Percentiles rank a stretch among this genome's conserved stretches.
Evolutionary conservation across 2,329 filamentous ascomycete genomes (phyloP).

Genomic region (Emmonsiellopsis sp.): DNA sequence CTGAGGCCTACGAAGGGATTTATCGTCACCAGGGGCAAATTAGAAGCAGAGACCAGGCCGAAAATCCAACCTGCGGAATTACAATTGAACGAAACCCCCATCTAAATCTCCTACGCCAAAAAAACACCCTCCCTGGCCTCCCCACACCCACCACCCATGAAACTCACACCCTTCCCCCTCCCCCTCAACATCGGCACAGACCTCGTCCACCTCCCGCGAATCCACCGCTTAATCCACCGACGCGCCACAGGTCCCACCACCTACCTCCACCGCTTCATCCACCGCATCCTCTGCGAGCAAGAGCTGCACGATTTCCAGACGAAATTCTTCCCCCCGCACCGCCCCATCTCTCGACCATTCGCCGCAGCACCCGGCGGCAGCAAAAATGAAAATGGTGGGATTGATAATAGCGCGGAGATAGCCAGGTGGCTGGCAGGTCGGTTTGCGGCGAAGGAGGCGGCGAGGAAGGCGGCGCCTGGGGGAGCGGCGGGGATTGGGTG

Average conservation of each 20-base stretch:
- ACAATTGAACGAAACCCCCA: not conserved
- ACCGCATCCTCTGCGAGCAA: conserved; percentile 31
- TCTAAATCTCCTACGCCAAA: not conserved
- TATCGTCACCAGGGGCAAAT: too few relatives aligned
- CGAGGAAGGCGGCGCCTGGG: conserved; percentile 52
- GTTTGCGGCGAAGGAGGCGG: conserved; percentile 67
- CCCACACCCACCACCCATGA: conserved; percentile 17
- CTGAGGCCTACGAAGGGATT: too few relatives aligned
- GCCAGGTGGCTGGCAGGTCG: conserved; percentile 39
- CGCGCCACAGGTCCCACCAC: conserved; percentile 20
- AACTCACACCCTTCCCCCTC: conserved; percentile 47
- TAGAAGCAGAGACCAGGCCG: too few relatives aligned
- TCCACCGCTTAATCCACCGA: conserved; percentile 48
- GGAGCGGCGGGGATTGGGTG: conserved; percentile 49
- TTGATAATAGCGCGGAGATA: conserved; percentile 20
- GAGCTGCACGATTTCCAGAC: conserved; percentile 33
- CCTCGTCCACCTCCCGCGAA: conserved; percentile 61
- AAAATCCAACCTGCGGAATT: not conserved
- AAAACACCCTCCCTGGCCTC: not conserved
- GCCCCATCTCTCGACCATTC: conserved; percentile 8
- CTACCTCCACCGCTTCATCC: conserved; percentile 27
- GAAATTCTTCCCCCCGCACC: conserved; percentile 24
- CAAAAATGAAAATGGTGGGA: too few relatives aligned
- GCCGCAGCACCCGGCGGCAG: not conserved
- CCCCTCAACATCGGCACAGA: conserved; percentile 66